A percentile compares a stretch with the other conserved stretches of the same genome.
These are phyloP conservation scores for Gymnopilus dilepis DNA, from an alignment of 768 basidiomycete genomes.

Conservation along the genomic window DNA sequence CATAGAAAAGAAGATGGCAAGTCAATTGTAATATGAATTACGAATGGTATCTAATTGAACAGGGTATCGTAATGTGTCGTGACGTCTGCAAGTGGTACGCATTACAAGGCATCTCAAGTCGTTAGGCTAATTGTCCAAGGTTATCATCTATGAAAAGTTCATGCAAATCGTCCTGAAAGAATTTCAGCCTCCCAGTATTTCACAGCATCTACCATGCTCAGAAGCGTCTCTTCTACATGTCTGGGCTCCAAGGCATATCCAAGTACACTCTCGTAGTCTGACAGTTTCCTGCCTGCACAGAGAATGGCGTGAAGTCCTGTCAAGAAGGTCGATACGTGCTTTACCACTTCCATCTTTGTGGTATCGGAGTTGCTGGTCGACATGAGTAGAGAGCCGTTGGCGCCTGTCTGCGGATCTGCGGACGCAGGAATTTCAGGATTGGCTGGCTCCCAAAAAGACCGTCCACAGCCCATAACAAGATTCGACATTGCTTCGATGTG, in stretches of 20 bases:
- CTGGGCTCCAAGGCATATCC: constrained; percentile 18
- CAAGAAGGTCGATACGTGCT: constrained; percentile 19
- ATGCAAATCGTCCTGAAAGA: constrained; percentile 6
- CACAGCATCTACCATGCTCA: constrained; percentile 16
- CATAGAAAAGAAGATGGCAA: no score
- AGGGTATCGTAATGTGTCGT: neutral
- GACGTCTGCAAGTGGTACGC: neutral
- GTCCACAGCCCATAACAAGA: constrained; percentile 26
- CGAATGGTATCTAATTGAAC: neutral
- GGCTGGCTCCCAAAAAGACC: constrained; percentile 22
- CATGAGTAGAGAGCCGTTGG: neutral
- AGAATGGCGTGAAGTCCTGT: constrained; percentile 17
- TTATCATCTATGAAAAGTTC: neutral
- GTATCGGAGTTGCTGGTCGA: neutral
- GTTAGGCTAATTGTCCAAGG: neutral
- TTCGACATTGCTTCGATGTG: constrained; percentile 25
- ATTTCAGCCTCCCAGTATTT: constrained; percentile 20
- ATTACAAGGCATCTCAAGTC: neutral
- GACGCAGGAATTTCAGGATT: neutral
- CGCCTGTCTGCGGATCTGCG: neutral
- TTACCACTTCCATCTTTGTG: neutral
- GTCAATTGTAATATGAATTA: no score
- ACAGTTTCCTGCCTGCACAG: constrained; percentile 3
- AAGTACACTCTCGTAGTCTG: constrained; percentile 16
- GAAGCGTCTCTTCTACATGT: constrained; percentile 7